Base-by-base conservation (phyloP, 371 early-diverging fungal species). In the Apophysomyces sp. region DNA sequence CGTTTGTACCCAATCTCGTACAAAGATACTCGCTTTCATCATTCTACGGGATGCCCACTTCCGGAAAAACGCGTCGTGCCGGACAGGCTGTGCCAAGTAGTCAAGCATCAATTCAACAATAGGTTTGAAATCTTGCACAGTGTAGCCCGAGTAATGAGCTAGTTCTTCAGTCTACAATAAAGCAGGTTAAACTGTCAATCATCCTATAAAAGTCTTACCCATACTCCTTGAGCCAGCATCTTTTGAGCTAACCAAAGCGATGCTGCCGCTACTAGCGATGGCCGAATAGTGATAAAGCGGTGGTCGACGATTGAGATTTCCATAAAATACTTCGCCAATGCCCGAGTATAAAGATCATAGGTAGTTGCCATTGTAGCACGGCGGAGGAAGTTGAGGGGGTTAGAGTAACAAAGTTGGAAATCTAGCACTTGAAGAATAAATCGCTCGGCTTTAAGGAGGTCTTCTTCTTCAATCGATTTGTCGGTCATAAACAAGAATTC, bases 281-380 rank as follows among this genome's bases (percentile, higher is more conserved):
- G 94, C 13, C 87, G 74, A 27, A 77, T 87, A 30, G 62, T 62
- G 44, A 98, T 73, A 65, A 97, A 93, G 16, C 83, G 76, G 62
- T 96, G 87, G 73, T 98, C 96, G 21, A 99, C 70, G 12, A 94
- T 80, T 13, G 94, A 84, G 4, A 97, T 83, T 80, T 99, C 99
- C 89, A 99, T 89, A 58, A 99, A 85, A 73, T 97, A 98, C 74
- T 97, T 97, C 9, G 97, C 98, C 13, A 99, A 72, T 6, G 92
- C 94, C 52, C 99, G 88, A 18, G 92, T 90, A 68, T 91, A 90
- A 36, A 90, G 78, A 66, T 98, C 93, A 71, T 94, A 94, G 52
- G 85, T 71, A 62, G 95, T 96, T 15, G 92, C 93, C 75, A 94
- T 96, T 52, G 92, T 91, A 61, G 85, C 78, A 27, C 98, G 88